Evolutionary conservation across 148 eudicot species (phyloP), one percentile per base, ranked within the genome.

Genomic region (Vaccinium darrowii): DNA sequence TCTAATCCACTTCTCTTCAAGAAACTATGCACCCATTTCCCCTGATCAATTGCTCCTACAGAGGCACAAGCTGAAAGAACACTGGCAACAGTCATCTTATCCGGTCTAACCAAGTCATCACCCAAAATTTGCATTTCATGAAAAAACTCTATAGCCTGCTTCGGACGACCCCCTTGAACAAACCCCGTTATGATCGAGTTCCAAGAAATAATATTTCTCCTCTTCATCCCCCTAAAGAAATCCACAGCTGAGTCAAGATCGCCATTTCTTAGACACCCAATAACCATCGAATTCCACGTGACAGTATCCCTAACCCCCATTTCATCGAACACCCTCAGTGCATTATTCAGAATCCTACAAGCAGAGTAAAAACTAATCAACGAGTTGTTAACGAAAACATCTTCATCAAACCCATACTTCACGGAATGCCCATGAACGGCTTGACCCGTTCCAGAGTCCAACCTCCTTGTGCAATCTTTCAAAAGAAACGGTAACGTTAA

Each of bases 41-140:
- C 98, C 79, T 91, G 90, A 81, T 90, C 93, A 82, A 91, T 79
- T 1, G 92, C 94, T 51, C 98, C 98, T 57, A 94, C 89, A 21
- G 94, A 91, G 10, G 98, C 94, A 86, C 96, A 94, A 73, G 98
- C 96, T 0, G 98, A 90, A 65, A 94, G 87, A 9, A 89, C 92
- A 76, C 95, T 91, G 47, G 98, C 90, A 85, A 92, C 65, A 7
- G 95, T 93, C 21, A 94, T 76, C 85, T 92, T 92, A 90, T 94
- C 98, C 1, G 98, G 95, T 14, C 63, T 81, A 85, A 90, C 91
- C 65, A 15, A 81, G 77, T 82, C 85, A 43, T 85, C 88, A 56
- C 84, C 81, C 13, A 67, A 77, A 81, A 72, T 1, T 27, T 85
- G 90, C 95, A 94, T 92, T 76, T 93, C 98, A 23, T 87, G 89